These are phyloP conservation scores for Phytophthora sansomeana DNA, from an alignment of 352 stramenopile genomes.

Conservation along the genomic window DNA sequence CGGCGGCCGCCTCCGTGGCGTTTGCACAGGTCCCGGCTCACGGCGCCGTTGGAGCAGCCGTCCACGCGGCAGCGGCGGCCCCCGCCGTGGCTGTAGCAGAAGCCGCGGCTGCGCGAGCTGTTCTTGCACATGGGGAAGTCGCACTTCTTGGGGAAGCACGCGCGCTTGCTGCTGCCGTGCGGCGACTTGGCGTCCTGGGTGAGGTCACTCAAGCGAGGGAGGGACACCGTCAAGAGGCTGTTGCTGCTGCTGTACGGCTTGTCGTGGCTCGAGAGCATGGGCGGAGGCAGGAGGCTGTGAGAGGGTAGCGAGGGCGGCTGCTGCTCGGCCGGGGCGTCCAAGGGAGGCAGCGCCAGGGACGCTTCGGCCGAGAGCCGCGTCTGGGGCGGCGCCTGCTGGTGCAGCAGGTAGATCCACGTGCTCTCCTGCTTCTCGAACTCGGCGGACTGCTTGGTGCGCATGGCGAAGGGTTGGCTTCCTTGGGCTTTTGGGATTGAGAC, in stretches of 20 bases:
- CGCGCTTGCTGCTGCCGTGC: slow-evolving; percentile 50
- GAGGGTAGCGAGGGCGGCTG: slow-evolving; percentile 16
- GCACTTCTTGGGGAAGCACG: slow-evolving; percentile 83
- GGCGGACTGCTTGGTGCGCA: slow-evolving; percentile 59
- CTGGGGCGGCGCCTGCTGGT: slow-evolving; percentile 54
- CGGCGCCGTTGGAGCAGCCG: slow-evolving; percentile 73
- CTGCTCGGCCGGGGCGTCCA: slow-evolving; percentile 19
- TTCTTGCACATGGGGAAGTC: slow-evolving; percentile 89
- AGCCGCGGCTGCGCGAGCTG: slow-evolving; percentile 77
- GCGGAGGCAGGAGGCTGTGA: slow-evolving; percentile 6
- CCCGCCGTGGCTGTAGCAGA: slow-evolving; percentile 83
- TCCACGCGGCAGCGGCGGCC: slow-evolving; percentile 71
- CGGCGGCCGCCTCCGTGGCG: slow-evolving; percentile 76
- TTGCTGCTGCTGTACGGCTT: slow-evolving; percentile 20
- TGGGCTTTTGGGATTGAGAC: too few relatives aligned
- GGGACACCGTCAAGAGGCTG: slow-evolving; percentile 34
- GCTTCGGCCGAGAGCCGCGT: slow-evolving; percentile 29
- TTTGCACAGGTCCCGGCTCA: slow-evolving; percentile 86
- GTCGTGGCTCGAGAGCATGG: slow-evolving; percentile 41
- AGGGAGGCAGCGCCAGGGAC: slow-evolving; percentile 26
- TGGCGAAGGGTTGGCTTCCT: too few relatives aligned
- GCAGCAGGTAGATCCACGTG: slow-evolving; percentile 66
- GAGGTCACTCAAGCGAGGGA: slow-evolving; percentile 31
- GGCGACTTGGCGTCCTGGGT: slow-evolving; percentile 9
- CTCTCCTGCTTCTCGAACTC: slow-evolving; percentile 59